Evolutionary conservation across 2,329 filamentous ascomycete species (phyloP), one percentile per base, ranked within the genome.

Genomic region (Arthrobotrys conoides): DNA sequence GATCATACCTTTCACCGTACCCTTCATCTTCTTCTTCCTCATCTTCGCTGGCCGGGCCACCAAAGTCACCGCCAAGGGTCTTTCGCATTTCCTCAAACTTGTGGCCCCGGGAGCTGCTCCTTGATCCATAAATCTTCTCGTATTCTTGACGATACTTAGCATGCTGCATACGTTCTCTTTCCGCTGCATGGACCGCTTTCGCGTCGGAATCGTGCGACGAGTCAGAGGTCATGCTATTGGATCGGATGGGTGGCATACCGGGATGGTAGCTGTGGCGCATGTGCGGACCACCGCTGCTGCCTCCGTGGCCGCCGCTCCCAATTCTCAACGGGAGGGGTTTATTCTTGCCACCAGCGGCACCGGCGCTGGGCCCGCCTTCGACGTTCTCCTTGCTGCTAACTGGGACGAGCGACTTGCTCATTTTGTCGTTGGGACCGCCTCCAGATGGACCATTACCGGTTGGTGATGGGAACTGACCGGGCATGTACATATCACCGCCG

Each of bases 201-300:
- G 70, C 76, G 27, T 79, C 76, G 64, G 76, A 79, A 66, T 79
- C 76, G 44, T 65, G 69, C 63, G 76, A 79, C 41, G 76, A 75
- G 30, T 70, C 65, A 59, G 76, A 79, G 33, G 75, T 78, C 75
- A 78, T 78, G 63, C 75, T 78, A 51, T 69, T 78, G 33, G 75
- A 72, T 65, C 75, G 67, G 68, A 78, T 78, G 55, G 75, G 75
- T 59, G 24, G 75, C 75, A 78, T 78, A 69, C 75, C 75, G 49
- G 75, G 75, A 67, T 78, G 75, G 64, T 78, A 78, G 63, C 75
- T 78, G 66, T 78, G 75, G 48, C 75, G 75, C 75, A 78, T 78
- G 9, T 64, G 67, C 46, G 68, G 68, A 18, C 67, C 67, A 71
- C 70, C 70, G 71, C 71, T 55, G 53, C 38, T 51, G 49, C 70